Percentiles rank a stretch among this genome's conserved stretches.
These are phyloP conservation scores for Mercurialis annua DNA, from an alignment of 345 rosid genomes.

Conservation along the genomic window DNA sequence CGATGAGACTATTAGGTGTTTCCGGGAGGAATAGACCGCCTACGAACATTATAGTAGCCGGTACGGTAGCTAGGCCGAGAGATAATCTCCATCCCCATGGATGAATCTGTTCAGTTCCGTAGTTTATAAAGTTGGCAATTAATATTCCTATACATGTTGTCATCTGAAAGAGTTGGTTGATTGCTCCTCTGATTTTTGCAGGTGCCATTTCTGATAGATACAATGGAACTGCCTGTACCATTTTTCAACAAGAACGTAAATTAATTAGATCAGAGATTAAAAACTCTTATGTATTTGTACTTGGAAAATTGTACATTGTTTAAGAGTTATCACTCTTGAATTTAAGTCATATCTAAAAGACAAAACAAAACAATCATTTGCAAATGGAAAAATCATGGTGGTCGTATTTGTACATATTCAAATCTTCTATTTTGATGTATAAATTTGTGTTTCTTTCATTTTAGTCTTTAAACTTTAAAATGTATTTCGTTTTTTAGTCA, in stretches of 20 bases:
- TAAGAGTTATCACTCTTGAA: too few species aligned
- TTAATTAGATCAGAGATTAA: neutral
- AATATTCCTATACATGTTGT: conserved; percentile 83
- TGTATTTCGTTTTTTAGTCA: too few species aligned
- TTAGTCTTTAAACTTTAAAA: too few species aligned
- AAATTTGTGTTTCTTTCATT: too few species aligned
- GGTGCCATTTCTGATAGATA: conserved; percentile 96
- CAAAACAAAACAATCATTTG: too few species aligned
- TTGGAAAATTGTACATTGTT: neutral
- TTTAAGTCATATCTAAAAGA: too few species aligned
- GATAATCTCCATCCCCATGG: conserved; percentile 42
- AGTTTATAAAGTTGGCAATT: conserved; percentile 68
- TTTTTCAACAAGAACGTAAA: neutral
- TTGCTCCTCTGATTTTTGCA: conserved; percentile 69
- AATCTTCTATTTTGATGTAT: too few species aligned
- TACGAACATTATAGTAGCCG: conserved; percentile 34
- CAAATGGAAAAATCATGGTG: too few species aligned
- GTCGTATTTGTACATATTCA: too few species aligned
- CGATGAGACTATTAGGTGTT: conserved; percentile 39
- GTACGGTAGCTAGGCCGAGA: conserved; percentile 35
- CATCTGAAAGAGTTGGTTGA: conserved; percentile 78
- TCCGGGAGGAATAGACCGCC: conserved; percentile 33
- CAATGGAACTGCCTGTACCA: conserved; percentile 68
- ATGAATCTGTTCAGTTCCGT: conserved; percentile 62
- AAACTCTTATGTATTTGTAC: neutral